Conservation (phyloP, 1,139 yeast genomes). For the Geotrichum aggregatum region DNA sequence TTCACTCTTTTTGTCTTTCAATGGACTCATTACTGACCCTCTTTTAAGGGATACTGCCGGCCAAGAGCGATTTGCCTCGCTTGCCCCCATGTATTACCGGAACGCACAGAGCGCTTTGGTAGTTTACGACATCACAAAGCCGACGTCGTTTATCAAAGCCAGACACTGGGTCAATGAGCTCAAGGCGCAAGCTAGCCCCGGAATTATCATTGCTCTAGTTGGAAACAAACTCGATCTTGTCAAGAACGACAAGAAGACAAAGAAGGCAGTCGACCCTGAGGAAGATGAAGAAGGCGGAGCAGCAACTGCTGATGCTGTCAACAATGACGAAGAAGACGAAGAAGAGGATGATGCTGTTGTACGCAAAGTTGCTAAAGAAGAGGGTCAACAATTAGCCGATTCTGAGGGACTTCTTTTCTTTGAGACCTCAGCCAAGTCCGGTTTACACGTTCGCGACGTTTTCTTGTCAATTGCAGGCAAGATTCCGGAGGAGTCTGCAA, state of each 20-base stretch:
- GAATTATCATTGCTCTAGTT: slow-evolving; percentile 85
- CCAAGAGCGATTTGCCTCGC: slow-evolving; percentile 91
- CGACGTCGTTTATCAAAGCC: slow-evolving; percentile 97
- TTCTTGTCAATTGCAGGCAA: slow-evolving; percentile 85
- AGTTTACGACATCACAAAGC: slow-evolving; percentile 92
- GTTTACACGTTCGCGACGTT: slow-evolving; percentile 87
- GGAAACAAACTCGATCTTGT: slow-evolving; percentile 83
- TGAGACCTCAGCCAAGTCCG: slow-evolving; percentile 93
- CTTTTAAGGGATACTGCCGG: slow-evolving; percentile 80
- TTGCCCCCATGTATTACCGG: slow-evolving; percentile 97
- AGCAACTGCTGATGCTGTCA: slow-evolving; percentile 34
- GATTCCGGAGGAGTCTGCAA: slow-evolving; percentile 51
- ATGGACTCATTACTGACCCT: slow-evolving; percentile 42
- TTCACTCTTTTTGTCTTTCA: neutral
- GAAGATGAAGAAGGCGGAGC: slow-evolving; percentile 35
- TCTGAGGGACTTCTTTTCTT: slow-evolving; percentile 87
- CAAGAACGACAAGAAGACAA: neutral
- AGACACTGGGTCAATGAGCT: slow-evolving; percentile 97
- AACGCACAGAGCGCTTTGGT: slow-evolving; percentile 98
- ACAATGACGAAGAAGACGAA: slow-evolving; percentile 32
- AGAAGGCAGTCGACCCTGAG: slow-evolving; percentile 9
- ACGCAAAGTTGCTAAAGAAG: slow-evolving; percentile 82
- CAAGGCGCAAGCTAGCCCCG: slow-evolving; percentile 90
- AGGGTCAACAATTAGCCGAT: slow-evolving; percentile 73
- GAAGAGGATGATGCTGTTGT: slow-evolving; percentile 37